Evolutionary conservation across 2,329 filamentous ascomycete genomes (phyloP).

Genomic region (Pyrenochaeta sp.): DNA sequence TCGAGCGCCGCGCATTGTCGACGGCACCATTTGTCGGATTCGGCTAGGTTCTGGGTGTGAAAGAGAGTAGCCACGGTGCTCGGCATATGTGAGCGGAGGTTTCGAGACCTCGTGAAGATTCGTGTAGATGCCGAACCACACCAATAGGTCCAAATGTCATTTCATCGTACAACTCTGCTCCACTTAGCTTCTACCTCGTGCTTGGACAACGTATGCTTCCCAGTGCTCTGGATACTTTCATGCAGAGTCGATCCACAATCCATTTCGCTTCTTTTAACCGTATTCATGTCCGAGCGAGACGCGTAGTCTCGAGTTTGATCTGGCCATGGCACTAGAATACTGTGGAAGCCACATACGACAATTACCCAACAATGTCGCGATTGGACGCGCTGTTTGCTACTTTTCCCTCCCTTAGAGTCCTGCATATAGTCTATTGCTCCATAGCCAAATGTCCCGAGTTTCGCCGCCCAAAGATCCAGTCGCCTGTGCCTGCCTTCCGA

Average conservation of each 20-base stretch:
- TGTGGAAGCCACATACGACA: not conserved
- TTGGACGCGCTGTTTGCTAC: not conserved
- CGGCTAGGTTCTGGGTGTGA: no score
- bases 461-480: constrained; percentile 7
- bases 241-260: constrained; percentile 5
- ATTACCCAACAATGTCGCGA: not conserved
- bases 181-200: not conserved
- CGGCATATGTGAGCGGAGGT: not conserved
- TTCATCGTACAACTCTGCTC: constrained; percentile 1
- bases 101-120: not conserved
- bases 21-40: not conserved
- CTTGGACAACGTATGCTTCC: not conserved
- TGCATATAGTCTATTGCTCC: not conserved
- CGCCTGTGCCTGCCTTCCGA: constrained; percentile 15
- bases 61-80: not conserved
- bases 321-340: not conserved
- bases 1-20: not conserved
- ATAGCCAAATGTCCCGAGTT: constrained; percentile 1
- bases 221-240: not conserved
- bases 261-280: not conserved
- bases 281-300: constrained; percentile 4
- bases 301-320: not conserved
- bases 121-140: not conserved
- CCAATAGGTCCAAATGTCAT: not conserved
- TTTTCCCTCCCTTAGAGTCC: not conserved